A percentile compares a stretch with the other conserved stretches of the same genome.
phyloP scores from a whole-genome alignment of 768 basidiomycete species.

The Gautieria morchelliformis region DNA sequence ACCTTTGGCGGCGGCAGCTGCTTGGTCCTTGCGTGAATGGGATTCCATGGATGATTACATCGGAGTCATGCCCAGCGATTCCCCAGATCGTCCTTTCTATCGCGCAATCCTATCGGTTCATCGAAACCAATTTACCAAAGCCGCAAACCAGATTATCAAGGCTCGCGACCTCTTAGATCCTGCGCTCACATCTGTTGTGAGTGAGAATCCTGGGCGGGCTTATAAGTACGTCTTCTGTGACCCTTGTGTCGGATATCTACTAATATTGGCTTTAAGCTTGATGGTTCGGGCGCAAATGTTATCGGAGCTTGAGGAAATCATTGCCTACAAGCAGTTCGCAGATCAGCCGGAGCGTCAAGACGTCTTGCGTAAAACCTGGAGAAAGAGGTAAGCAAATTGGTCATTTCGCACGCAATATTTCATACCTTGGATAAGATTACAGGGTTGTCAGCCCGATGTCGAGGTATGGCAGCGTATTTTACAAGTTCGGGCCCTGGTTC shows the following conservation, averaged over 20 bases:
- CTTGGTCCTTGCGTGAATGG: slow-evolving; percentile 97
- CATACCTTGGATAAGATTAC: slow-evolving; percentile 41
- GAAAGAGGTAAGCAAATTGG: slow-evolving; percentile 63
- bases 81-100: slow-evolving; percentile 92
- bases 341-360: slow-evolving; percentile 86
- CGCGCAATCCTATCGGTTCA: slow-evolving; percentile 93
- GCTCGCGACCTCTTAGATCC: slow-evolving; percentile 89
- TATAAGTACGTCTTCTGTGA: slow-evolving; percentile 64
- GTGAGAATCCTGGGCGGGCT: slow-evolving; percentile 94
- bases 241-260: neutral
- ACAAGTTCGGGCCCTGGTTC: slow-evolving; percentile 88
- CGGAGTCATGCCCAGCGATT: slow-evolving; percentile 83
- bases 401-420: neutral
- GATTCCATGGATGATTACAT: slow-evolving; percentile 98
- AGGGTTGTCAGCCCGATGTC: slow-evolving; percentile 95
- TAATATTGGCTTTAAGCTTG: slow-evolving; percentile 40
- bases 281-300: slow-evolving; percentile 98
- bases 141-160: slow-evolving; percentile 79
- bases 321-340: slow-evolving; percentile 71
- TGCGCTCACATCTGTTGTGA: slow-evolving; percentile 83
- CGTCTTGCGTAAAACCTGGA: slow-evolving; percentile 92
- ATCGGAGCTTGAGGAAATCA: slow-evolving; percentile 96
- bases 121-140: slow-evolving; percentile 91
- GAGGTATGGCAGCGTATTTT: slow-evolving; percentile 98
- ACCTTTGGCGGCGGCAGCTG: slow-evolving; percentile 93